These are phyloP conservation scores for Fusarium floridanum DNA, from an alignment of 2,329 filamentous ascomycete genomes.

Conservation along the genomic window DNA sequence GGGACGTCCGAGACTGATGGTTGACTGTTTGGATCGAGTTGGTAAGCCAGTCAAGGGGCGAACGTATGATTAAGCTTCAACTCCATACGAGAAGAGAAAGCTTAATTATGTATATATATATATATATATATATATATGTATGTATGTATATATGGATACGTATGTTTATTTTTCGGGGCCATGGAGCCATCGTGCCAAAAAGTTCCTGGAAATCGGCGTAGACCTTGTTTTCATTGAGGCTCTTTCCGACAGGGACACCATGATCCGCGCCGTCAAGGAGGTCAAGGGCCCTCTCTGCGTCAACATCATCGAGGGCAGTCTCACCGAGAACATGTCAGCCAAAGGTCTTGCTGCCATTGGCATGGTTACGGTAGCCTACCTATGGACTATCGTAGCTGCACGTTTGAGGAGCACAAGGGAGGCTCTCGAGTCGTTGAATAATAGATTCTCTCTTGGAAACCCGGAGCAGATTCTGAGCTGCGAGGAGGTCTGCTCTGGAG, in stretches of 20 bases:
- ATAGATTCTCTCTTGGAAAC: conserved; percentile 54
- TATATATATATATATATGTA: no score
- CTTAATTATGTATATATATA: no score
- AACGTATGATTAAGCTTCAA: no score
- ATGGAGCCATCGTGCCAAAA: conserved; percentile 56
- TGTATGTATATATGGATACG: no score
- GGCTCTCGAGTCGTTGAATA: conserved; percentile 55
- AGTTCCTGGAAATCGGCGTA: conserved; percentile 57
- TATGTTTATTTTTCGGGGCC: no score
- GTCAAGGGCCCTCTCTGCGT: conserved; percentile 57
- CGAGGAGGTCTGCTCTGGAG: conserved; percentile 58
- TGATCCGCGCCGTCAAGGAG: conserved; percentile 54
- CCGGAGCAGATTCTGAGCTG: conserved; percentile 60
- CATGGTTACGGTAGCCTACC: conserved; percentile 58
- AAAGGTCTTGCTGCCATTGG: conserved; percentile 53
- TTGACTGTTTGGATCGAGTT: no score
- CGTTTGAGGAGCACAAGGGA: conserved; percentile 56
- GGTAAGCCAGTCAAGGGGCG: no score
- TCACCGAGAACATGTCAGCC: conserved; percentile 51
- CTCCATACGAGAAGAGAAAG: no score
- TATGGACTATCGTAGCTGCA: conserved; percentile 59
- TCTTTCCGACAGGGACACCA: conserved; percentile 57
- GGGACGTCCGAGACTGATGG: no score
- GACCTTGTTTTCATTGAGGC: conserved; percentile 60
- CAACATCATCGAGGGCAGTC: conserved; percentile 54